A percentile compares a stretch with the other conserved stretches of the same genome.
These are phyloP conservation scores for Candolleomyces aberdarensis DNA, from an alignment of 768 basidiomycete species.

Conservation along the genomic window DNA sequence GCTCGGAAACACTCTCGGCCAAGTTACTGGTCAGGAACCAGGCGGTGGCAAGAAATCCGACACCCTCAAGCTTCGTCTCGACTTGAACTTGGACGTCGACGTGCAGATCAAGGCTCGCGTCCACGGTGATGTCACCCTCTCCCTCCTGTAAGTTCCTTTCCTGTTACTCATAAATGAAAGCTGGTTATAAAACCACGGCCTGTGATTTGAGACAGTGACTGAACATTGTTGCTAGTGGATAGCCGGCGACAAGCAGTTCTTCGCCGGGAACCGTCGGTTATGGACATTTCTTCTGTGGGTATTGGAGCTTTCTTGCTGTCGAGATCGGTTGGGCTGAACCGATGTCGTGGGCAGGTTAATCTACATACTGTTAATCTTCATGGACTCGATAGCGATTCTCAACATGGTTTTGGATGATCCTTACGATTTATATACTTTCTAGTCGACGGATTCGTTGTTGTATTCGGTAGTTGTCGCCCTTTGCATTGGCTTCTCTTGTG, in stretches of 20 bases:
- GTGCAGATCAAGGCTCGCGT: conserved; percentile 30
- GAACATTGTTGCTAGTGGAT: conserved; percentile 1
- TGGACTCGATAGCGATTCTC: background rate
- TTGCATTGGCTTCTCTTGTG: too few species aligned
- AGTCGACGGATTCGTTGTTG: too few species aligned
- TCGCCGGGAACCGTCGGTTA: background rate
- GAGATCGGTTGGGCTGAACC: background rate
- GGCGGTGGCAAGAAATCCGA: conserved; percentile 17
- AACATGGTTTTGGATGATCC: background rate
- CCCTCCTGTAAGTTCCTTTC: conserved; percentile 13
- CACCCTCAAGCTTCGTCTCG: conserved; percentile 25
- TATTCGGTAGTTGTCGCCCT: too few species aligned
- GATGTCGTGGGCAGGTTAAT: background rate
- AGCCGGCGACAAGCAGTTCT: background rate
- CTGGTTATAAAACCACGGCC: background rate
- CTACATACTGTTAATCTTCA: background rate
- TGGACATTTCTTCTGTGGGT: conserved; percentile 4
- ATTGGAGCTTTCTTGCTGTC: too few species aligned
- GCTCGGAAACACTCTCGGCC: conserved; percentile 15
- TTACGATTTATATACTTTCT: background rate
- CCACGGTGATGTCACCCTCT: conserved; percentile 31
- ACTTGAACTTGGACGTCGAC: conserved; percentile 32
- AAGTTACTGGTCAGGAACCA: conserved; percentile 16
- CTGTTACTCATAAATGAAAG: background rate
- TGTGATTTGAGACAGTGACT: conserved; percentile 2